Conservation (phyloP, 192 early-diverging fungal genomes). For the Powellomyces hirtus region DNA sequence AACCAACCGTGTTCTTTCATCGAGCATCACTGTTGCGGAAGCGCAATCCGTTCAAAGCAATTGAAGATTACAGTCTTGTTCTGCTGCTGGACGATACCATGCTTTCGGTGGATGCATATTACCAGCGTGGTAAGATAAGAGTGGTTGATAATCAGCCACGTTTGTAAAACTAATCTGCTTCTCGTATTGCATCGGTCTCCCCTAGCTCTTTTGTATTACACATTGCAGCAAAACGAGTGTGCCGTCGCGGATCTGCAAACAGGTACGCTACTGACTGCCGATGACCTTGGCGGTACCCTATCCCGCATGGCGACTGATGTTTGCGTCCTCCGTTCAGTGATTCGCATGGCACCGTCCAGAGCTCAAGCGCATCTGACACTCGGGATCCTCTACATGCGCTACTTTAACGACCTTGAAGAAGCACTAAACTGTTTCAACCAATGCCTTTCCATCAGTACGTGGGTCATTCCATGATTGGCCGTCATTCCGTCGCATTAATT, state of each 20-base stretch:
- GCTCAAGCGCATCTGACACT: conserved; percentile 41
- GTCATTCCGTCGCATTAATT: not conserved
- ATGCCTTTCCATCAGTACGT: conserved; percentile 36
- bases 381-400: conserved; percentile 50
- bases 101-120: conserved; percentile 40
- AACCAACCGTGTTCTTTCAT: conserved; percentile 42
- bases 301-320: not conserved
- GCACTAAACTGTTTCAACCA: conserved; percentile 48
- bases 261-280: conserved; percentile 15
- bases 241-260: conserved; percentile 44
- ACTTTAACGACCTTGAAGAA: conserved; percentile 37
- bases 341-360: conserved; percentile 43
- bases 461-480: not conserved
- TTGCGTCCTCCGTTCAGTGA: conserved; percentile 21
- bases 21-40: conserved; percentile 48
- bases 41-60: conserved; percentile 40
- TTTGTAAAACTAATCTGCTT: too few relatives aligned
- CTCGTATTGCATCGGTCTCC: too few relatives aligned
- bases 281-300: not conserved
- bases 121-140: conserved; percentile 46
- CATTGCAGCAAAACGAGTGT: conserved; percentile 40
- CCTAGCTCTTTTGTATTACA: conserved; percentile 40
- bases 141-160: too few relatives aligned
- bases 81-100: conserved; percentile 45
- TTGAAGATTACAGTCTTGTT: conserved; percentile 50